phyloP scores from a whole-genome alignment of 495 filamentous ascomycete genomes.

The Hyphodiscus hymeniophilus region DNA sequence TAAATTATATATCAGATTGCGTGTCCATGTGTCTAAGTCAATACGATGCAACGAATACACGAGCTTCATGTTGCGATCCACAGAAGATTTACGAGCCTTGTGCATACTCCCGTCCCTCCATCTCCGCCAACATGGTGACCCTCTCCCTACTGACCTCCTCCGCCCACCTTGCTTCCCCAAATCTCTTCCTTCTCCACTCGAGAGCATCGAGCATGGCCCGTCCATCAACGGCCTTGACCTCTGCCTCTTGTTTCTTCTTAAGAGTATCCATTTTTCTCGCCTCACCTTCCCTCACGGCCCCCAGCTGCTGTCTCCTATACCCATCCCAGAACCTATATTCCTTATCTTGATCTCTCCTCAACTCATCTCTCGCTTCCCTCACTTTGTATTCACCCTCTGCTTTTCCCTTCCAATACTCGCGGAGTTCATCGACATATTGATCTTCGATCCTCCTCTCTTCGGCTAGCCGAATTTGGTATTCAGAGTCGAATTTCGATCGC shows the following conservation, averaged over 20 bases:
- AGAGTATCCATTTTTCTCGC: conserved; percentile 14
- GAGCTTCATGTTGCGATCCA: no score
- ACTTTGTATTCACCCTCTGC: conserved; percentile 10
- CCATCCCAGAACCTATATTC: conserved; percentile 18
- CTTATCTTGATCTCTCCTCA: conserved; percentile 12
- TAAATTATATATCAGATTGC: no score
- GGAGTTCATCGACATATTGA: conserved; percentile 11
- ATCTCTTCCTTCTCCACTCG: conserved; percentile 9
- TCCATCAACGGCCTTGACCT: conserved; percentile 8
- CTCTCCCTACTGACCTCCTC: conserved; percentile 15
- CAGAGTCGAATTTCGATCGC: conserved; percentile 6
- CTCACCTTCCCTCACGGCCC: conserved; percentile 8
- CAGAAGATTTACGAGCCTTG: no score
- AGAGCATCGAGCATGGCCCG: conserved; percentile 9
- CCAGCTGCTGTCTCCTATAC: conserved; percentile 7
- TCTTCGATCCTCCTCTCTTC: conserved; percentile 17
- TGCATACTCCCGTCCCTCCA: conserved; percentile 5
- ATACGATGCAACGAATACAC: no score
- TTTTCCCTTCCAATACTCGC: conserved; percentile 9
- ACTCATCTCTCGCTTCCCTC: conserved; percentile 13
- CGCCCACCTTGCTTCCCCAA: conserved; percentile 13
- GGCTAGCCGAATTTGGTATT: conserved; percentile 13
- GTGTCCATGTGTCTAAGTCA: no score
- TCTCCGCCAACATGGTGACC: conserved; percentile 7
- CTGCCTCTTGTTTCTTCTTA: conserved; percentile 5